These are phyloP conservation scores for Peribolospora kevripleyi DNA, from an alignment of 768 basidiomycete species.

Conservation along the genomic window DNA sequence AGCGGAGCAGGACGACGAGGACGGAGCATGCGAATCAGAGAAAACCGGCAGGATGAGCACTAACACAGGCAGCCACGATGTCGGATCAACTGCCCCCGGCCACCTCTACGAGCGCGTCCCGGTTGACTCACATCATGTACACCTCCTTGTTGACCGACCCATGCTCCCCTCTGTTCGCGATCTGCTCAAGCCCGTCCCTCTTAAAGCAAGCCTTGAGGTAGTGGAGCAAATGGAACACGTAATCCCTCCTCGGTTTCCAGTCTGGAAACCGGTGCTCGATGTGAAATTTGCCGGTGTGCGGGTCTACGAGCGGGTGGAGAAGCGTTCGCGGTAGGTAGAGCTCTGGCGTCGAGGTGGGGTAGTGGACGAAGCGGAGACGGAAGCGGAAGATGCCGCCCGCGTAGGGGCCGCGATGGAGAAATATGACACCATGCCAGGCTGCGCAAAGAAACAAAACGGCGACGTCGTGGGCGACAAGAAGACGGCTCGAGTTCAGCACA, in stretches of 20 bases:
- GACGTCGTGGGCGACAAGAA: neutral
- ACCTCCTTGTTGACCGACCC: slow-evolving; percentile 6
- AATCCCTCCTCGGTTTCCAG: slow-evolving; percentile 7
- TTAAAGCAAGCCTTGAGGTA: slow-evolving; percentile 7
- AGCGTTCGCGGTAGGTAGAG: neutral
- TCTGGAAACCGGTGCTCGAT: slow-evolving; percentile 3
- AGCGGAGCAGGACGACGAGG: too few species aligned
- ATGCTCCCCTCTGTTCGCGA: neutral
- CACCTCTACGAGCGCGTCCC: too few species aligned
- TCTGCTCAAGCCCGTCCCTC: slow-evolving; percentile 2
- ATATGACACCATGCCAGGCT: slow-evolving; percentile 5
- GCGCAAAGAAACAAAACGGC: neutral
- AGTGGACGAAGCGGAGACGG: slow-evolving; percentile 2
- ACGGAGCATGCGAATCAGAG: too few species aligned
- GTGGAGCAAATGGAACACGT: slow-evolving; percentile 3
- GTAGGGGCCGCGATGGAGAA: slow-evolving; percentile 8
- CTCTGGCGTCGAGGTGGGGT: neutral
- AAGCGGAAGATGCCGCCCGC: slow-evolving; percentile 2
- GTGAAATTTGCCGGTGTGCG: neutral
- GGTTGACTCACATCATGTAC: slow-evolving; percentile 1
- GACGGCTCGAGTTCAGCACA: neutral
- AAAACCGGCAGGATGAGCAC: too few species aligned
- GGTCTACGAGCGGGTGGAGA: slow-evolving; percentile 12
- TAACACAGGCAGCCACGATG: too few species aligned
- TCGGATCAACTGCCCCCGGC: too few species aligned